Base-by-base conservation (phyloP, 192 early-diverging fungal genomes). In the Rhizophlyctis rosea region DNA sequence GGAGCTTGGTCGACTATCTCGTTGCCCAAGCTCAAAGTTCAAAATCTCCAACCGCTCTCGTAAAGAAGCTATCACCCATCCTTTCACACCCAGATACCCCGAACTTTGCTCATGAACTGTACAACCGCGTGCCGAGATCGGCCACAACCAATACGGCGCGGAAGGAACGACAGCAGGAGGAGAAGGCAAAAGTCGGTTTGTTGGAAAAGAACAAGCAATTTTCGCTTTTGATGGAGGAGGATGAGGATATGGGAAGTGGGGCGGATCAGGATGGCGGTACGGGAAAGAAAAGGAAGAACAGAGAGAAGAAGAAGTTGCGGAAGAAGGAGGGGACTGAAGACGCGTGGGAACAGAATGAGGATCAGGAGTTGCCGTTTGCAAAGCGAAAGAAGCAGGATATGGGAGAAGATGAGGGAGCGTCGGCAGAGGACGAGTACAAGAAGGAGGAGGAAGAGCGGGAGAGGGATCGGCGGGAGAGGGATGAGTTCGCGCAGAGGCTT, bases 401-500 rank as follows among this genome's bases (percentile, higher is more conserved):
- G 14, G 33, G n/a, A 0, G 33, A 2, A 11, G 29, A 35, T 7
- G 65, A 59, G 18, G 48, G 24, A 11, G n/a, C n/a, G 32, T 24
- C 27, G 33, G 56, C 24, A 35, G 57, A 66, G 1, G 59, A 62
- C 32, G 73, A 75, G 34, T 61, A 67, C 28, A 51, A 39, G 50
- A 34, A 47, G 24, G 86, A 87, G 30, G 84, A 83, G 34, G 68
- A 77, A 47, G 75, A 62, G 52, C 65, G 69, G 9, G 72, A 69
- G 27, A 65, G 81, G 48, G 94, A 98, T 77, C 61, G 90, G 13
- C 74, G 75, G 52, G 96, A 98, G 72, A 85, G 92, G 47, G 94
- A 98, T 61, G 96, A 91, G 67, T 91, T 95, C 75, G 90, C 88
- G 3, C 79, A 88, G 49, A 72, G 94, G 31, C 68, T 97, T 34